Conservation (phyloP, 306 rosid species). For the Delonix regia region DNA sequence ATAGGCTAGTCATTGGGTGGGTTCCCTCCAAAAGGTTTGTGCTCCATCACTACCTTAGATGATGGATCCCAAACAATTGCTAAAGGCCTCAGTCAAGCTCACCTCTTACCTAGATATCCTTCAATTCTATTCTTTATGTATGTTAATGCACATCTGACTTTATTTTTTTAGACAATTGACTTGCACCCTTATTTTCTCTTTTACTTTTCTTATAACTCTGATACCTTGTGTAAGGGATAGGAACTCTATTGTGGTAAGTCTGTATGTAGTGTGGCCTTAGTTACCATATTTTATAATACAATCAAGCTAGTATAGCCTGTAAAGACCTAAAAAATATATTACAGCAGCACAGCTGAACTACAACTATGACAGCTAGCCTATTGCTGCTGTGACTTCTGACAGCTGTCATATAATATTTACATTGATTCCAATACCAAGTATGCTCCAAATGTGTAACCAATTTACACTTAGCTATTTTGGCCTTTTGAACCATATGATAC, state of each 20-base stretch:
- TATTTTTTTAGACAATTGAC: too few relatives aligned
- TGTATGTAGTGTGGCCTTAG: neutral
- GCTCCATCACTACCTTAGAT: too few relatives aligned
- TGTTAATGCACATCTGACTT: too few relatives aligned
- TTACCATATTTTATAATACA: neutral
- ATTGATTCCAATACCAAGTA: neutral
- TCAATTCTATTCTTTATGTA: too few relatives aligned
- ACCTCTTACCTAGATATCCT: too few relatives aligned
- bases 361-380: neutral
- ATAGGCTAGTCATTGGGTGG: too few relatives aligned
- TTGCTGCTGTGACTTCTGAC: neutral
- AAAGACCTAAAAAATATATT: neutral
- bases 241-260: neutral
- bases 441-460: neutral
- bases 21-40: too few relatives aligned
- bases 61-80: too few relatives aligned
- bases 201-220: too few relatives aligned
- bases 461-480: neutral
- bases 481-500: neutral
- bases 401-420: neutral
- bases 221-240: too few relatives aligned
- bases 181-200: too few relatives aligned
- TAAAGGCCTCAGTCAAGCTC: too few relatives aligned
- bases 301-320: neutral
- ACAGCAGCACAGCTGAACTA: neutral